Evolutionary conservation across 2,329 filamentous ascomycete genomes (phyloP).

Genomic region (Tolypocladium tropicale): DNA sequence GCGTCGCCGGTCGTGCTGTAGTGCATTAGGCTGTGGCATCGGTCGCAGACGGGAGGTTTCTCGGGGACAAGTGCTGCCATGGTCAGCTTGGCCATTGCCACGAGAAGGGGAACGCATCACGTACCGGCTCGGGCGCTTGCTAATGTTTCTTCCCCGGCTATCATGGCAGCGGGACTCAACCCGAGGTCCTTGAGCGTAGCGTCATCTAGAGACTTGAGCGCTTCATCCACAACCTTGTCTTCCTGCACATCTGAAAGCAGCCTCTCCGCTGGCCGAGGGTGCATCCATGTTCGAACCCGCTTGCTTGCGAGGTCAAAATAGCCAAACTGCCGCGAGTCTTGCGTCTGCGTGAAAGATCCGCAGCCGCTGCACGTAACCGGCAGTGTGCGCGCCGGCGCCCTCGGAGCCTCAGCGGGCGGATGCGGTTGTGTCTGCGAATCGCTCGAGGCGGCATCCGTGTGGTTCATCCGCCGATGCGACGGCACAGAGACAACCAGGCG

Average conservation of each 20-base stretch:
- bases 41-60: slow-evolving; percentile 62
- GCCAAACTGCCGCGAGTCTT: slow-evolving; percentile 38
- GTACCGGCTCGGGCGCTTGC: slow-evolving; percentile 2
- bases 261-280: slow-evolving; percentile 9
- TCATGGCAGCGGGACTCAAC: slow-evolving; percentile 29
- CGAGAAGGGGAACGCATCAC: background rate
- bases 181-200: slow-evolving; percentile 34
- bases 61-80: slow-evolving; percentile 7
- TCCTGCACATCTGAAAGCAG: slow-evolving; percentile 18
- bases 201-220: slow-evolving; percentile 30
- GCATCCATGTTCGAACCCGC: slow-evolving; percentile 37
- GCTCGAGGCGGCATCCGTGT: slow-evolving; percentile 11
- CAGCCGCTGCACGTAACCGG: slow-evolving; percentile 54
- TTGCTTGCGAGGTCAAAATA: slow-evolving; percentile 45
- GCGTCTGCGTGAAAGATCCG: slow-evolving; percentile 52
- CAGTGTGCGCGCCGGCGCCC: slow-evolving; percentile 20
- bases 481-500: slow-evolving; percentile 3
- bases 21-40: slow-evolving; percentile 75
- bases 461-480: slow-evolving; percentile 14
- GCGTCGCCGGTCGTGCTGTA: slow-evolving; percentile 49
- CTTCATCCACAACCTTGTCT: slow-evolving; percentile 36
- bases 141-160: slow-evolving; percentile 17
- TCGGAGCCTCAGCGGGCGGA: background rate
- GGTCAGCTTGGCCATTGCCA: background rate
- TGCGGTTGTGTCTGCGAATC: background rate